Percentiles rank a stretch among this genome's conserved stretches.
Evolutionary conservation across 352 stramenopile genomes (phyloP).

Genomic region (Pythium myriotylum): DNA sequence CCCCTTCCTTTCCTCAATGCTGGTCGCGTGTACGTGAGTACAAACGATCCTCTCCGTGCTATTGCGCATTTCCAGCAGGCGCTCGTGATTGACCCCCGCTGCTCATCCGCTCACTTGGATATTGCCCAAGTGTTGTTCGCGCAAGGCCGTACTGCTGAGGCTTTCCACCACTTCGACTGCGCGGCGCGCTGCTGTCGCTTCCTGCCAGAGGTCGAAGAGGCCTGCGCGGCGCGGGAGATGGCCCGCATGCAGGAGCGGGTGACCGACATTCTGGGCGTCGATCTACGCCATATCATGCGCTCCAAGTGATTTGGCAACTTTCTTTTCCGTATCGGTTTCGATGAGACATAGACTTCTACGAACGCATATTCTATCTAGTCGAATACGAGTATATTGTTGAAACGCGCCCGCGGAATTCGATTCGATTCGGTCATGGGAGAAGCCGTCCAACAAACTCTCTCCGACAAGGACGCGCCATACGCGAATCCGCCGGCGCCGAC

Average conservation of each 20-base stretch:
- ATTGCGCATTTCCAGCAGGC: constrained; percentile 85
- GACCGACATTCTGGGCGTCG: constrained; percentile 82
- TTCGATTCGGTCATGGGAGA: constrained; percentile 10
- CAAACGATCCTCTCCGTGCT: constrained; percentile 78
- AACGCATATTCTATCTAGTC: constrained; percentile 25
- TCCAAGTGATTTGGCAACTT: too few relatives aligned
- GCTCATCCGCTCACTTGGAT: constrained; percentile 81
- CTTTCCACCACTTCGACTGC: constrained; percentile 75
- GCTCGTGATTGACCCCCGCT: constrained; percentile 72
- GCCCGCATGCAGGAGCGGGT: constrained; percentile 87
- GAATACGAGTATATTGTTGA: constrained; percentile 4
- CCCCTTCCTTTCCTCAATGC: constrained; percentile 85
- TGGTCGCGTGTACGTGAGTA: constrained; percentile 79
- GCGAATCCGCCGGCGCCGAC: background rate
- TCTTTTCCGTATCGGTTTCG: too few relatives aligned
- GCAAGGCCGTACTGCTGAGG: constrained; percentile 68
- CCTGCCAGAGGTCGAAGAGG: constrained; percentile 82
- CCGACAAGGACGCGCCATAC: background rate
- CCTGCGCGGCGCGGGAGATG: constrained; percentile 74
- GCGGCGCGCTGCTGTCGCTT: constrained; percentile 78
- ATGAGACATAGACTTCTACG: constrained; percentile 5
- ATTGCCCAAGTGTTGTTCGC: constrained; percentile 87
- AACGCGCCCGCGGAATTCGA: constrained; percentile 19
- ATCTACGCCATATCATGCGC: constrained; percentile 86
- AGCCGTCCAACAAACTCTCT: constrained; percentile 11